Base-by-base conservation (phyloP, 2,329 filamentous ascomycete species). In the Sclerotinia subarctica region DNA sequence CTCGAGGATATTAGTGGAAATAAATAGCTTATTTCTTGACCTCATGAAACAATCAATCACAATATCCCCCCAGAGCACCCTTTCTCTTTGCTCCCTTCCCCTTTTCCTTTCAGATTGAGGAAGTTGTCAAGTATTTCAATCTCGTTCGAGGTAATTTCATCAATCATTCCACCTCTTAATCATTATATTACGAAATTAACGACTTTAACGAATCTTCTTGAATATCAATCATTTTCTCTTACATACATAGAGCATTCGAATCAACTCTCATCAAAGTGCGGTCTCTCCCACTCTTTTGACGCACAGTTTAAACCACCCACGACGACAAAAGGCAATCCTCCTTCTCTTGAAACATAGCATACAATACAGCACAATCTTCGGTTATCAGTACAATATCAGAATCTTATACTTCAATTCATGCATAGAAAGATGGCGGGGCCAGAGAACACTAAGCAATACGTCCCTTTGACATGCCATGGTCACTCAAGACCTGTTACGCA, bases 401-500 rank as follows among this genome's bases (percentile, higher is more conserved):
- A 29, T 54, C 32, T 42, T 13, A 51, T 64, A 52, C 52, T 52
- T 66, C 44, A 26, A 26, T 66, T 51, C 64, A 59, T 42, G 26
- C 54, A 66, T 13, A 35, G 32, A 42, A 24, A 46, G 17, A 78
- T 78, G 76, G 75, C 72, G 51, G 72, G 68, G 57, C 46, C 69
- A 67, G 65, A 67, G 35, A 76, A 75, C 66, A 73, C 69, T 35
- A 77, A 77, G 66, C 70, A 75, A 68, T 76, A 76, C 68, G 89
- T 92, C 67, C 90, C 90, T 71, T 81, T 92, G 76, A 92, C 90
- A 72, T 92, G 90, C 78, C 90, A 92, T 79, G 90, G 90, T 69
- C 90, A 92, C 78, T 91, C 89, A 67, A 84, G 90, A 73, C 90
- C 90, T 42, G 89, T 92, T 71, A 90, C 89, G 17, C 90, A 92